Base-by-base conservation (phyloP, 371 early-diverging fungal genomes). In the Haplosporangium sp. region DNA sequence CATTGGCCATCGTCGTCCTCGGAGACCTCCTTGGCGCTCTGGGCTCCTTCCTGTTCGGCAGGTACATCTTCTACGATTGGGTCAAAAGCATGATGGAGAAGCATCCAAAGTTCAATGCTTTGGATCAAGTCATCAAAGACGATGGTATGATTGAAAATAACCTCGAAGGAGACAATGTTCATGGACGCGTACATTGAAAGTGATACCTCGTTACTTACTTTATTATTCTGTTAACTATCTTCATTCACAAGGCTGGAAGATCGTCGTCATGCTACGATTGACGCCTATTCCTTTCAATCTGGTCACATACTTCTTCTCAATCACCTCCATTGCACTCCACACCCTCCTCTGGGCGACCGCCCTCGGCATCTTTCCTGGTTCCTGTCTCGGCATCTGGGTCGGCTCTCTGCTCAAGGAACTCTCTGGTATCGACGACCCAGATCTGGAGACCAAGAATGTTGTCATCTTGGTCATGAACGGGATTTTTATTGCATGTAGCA, bases 301-400 rank as follows among this genome's bases (percentile, higher is more conserved):
- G 47, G 67, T 82, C 55, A 82, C 74, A 36, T 82, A 79, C 56
- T 80, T 82, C 53, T 82, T 82, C 46, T 82, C 82, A 6, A 68
- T 82, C 47, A 82, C 80, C 48, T 80, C 80, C 12, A 79, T 82
- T 10, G 45, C 64, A 29, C 68, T 82, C 16, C 63, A 60, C 16
- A 65, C 80, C 13, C 65, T 82, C 16, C 59, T 80, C 18, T 74
- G 74, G 74, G 80, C 74, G 13, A 82, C 82, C 12, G 55, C 51
- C 2, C 57, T 67, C 16, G 82, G 82, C 5, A 72, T 82, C 48
- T 65, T 82, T 14, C 82, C 82, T 14, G 82, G 82, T 16, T 71
- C 82, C 10, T 80, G 79, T 59, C 74, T 80, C 53, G 82, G 80
- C 11, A 80, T 82, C 40, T 82, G 82, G 82, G 80, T 82, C 54